Evolutionary conservation across 2,329 filamentous ascomycete species (phyloP).

Genomic region (Mycosphaerelloides madeirae): DNA sequence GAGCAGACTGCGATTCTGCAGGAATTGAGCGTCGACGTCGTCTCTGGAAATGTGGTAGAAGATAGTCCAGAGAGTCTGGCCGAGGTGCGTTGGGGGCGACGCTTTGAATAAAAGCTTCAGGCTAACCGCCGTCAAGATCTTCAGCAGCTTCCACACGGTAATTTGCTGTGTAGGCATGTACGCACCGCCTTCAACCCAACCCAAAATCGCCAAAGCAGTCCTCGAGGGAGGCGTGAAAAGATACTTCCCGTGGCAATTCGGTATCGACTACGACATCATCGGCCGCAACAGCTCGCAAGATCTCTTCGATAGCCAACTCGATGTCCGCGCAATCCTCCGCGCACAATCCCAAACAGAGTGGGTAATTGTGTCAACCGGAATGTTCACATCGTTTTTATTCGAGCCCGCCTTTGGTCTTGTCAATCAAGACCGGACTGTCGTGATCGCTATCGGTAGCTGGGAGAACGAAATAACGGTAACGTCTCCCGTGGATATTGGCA

Average conservation of each 20-base stretch:
- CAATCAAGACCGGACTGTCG: conserved; percentile 34
- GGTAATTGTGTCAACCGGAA: conserved; percentile 63
- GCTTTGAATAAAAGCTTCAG: not conserved
- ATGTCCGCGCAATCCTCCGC: conserved; percentile 52
- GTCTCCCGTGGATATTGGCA: conserved; percentile 59
- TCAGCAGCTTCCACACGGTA: conserved; percentile 48
- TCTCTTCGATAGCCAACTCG: conserved; percentile 64
- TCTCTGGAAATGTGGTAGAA: conserved; percentile 43
- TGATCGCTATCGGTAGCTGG: conserved; percentile 55
- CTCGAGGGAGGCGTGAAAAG: conserved; percentile 47
- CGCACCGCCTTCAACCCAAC: conserved; percentile 51
- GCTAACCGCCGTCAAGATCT: conserved; percentile 24
- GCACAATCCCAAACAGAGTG: conserved; percentile 45
- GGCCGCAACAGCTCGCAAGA: conserved; percentile 56
- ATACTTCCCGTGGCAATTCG: conserved; percentile 70
- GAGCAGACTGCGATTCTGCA: conserved; percentile 19
- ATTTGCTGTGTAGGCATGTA: conserved; percentile 60
- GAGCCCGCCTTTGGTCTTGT: conserved; percentile 60
- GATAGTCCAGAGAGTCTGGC: conserved; percentile 28
- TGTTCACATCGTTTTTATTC: conserved; percentile 69
- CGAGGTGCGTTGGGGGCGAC: not conserved
- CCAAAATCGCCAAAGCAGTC: conserved; percentile 54
- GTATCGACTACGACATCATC: conserved; percentile 65
- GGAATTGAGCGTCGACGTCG: conserved; percentile 34
- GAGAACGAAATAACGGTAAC: conserved; percentile 60